phyloP scores from a whole-genome alignment of 2,329 filamentous ascomycete species.

The Fusarium sp. region DNA sequence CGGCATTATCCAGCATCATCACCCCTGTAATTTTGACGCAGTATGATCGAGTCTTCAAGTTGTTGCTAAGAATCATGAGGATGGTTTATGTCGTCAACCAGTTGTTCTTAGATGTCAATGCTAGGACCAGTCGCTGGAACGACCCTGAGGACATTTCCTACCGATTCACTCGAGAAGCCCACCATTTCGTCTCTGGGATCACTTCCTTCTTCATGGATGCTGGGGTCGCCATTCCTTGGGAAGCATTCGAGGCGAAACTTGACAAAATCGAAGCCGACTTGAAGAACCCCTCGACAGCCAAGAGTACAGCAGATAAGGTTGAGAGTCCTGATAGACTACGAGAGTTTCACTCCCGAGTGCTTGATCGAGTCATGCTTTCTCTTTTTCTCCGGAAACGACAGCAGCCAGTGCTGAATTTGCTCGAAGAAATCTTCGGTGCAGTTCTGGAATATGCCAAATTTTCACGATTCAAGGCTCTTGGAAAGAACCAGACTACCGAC shows the following conservation, averaged over 20 bases:
- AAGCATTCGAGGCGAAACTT: conserved; percentile 71
- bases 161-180: conserved; percentile 77
- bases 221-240: conserved; percentile 78
- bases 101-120: conserved; percentile 66
- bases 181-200: conserved; percentile 78
- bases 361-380: conserved; percentile 78
- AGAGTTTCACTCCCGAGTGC: conserved; percentile 73
- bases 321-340: conserved; percentile 71
- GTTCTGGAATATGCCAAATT: conserved; percentile 76
- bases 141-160: conserved; percentile 52
- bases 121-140: conserved; percentile 46
- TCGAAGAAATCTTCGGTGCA: conserved; percentile 78
- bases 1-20: conserved; percentile 76
- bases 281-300: conserved; percentile 50
- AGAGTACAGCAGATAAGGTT: conserved; percentile 39
- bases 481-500: conserved; percentile 29
- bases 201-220: conserved; percentile 82
- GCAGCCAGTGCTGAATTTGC: conserved; percentile 72
- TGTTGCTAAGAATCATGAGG: conserved; percentile 77
- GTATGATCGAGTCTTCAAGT: conserved; percentile 86
- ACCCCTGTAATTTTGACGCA: conserved; percentile 74
- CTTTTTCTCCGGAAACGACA: conserved; percentile 80
- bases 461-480: conserved; percentile 51
- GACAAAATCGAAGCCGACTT: conserved; percentile 68
- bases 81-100: conserved; percentile 79